phyloP scores from a whole-genome alignment of 2,329 filamentous ascomycete species.

The Fusarium solani-melongenae region DNA sequence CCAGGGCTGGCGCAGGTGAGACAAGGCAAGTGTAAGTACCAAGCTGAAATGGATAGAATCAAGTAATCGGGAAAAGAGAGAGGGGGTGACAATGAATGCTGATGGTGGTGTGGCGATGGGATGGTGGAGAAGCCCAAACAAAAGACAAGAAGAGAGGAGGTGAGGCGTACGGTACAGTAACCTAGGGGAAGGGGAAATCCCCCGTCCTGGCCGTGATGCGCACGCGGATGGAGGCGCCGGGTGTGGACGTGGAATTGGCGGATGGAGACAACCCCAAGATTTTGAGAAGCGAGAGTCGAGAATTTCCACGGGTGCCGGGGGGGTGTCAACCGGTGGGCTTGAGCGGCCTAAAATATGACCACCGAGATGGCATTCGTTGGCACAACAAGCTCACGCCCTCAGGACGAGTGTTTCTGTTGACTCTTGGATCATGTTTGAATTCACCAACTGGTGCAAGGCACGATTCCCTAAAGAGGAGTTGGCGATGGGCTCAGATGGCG shows the following conservation, averaged over 20 bases:
- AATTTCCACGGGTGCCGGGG: conserved; percentile 21
- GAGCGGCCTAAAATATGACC: conserved; percentile 23
- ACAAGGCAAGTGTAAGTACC: conserved; percentile 16
- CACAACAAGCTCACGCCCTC: conserved; percentile 15
- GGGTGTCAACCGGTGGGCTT: conserved; percentile 9
- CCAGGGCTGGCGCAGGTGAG: conserved; percentile 2
- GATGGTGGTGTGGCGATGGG: conserved; percentile 13
- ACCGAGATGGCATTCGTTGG: conserved; percentile 10
- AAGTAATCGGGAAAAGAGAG: conserved; percentile 5
- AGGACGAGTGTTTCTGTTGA: neutral
- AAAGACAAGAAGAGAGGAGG: neutral
- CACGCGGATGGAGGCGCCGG: conserved; percentile 16
- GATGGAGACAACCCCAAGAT: conserved; percentile 14
- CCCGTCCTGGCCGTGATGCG: conserved; percentile 21
- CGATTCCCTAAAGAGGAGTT: conserved; percentile 38
- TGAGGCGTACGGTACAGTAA: conserved; percentile 7
- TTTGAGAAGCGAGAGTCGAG: conserved; percentile 22
- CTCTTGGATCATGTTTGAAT: conserved; percentile 10
- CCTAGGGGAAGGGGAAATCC: conserved; percentile 19
- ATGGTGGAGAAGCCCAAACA: conserved; percentile 17
- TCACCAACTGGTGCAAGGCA: conserved; percentile 24
- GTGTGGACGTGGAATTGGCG: conserved; percentile 2
- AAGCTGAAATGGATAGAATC: conserved; percentile 1
- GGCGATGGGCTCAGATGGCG: conserved; percentile 31
- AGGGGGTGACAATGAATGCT: neutral